Base-by-base conservation (phyloP, 768 basidiomycete genomes). In the Serpula lacrymans region DNA sequence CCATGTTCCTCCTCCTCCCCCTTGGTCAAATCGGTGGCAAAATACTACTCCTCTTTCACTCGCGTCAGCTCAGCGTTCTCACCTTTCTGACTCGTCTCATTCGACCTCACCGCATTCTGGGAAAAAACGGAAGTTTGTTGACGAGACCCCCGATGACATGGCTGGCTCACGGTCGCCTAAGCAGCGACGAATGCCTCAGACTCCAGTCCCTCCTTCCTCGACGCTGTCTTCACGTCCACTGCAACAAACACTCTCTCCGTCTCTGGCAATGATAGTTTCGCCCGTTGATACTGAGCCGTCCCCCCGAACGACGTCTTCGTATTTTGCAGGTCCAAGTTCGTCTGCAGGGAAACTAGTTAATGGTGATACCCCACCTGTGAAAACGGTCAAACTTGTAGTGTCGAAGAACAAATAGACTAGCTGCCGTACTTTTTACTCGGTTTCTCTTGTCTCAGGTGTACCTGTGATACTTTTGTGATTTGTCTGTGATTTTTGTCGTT, bases 221-320 rank as follows among this genome's bases (percentile, higher is more conserved):
- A 43, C 50, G 16, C 52, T 48, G 14, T 55, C 55, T 37, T 43
- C 55, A 11, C 62, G 60, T 11, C 55, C 57, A 39, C 55, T 62
- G 60, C 60, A 61, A 35, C 59, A 62, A 14, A 62, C 60, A 22
- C 48, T 62, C 2, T 62, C 60, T 5, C 60, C 60, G 10, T 62
- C 60, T 6, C 55, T 62, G 6, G 60, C 60, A 8, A 62, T 64
- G 60, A 62, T 62, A 28, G 60, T 62, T 21, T 62, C 60, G 18
- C 60, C 60, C 5, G 49, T 62, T 18, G 60, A 62, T 28, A 49
- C 60, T 0, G 60, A 64, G 26, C 60, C 60, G 1, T 62, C 60
- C 16, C 55, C 60, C 20, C 60, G 62, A n/a, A 45, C 51, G 1
- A 45, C 55, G n/a, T 49, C 62, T 17, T 57, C 62, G 2, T 46